Evolutionary conservation across 768 basidiomycete species (phyloP).

Genomic region (Steccherinum ochraceum): DNA sequence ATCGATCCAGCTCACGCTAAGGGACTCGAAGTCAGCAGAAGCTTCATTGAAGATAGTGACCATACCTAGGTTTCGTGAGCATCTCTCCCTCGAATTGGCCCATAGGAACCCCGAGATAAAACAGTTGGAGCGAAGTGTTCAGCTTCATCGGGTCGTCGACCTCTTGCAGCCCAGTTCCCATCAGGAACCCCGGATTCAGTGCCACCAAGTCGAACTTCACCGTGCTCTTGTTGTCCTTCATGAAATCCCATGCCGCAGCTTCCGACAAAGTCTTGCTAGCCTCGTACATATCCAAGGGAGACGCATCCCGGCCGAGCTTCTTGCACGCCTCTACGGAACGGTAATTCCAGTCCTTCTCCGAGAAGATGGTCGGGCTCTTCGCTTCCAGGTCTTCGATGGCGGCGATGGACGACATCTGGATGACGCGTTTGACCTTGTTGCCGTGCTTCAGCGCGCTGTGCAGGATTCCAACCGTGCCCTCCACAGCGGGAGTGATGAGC

Average conservation of each 20-base stretch:
- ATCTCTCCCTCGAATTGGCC: not conserved
- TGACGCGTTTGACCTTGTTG: conserved; percentile 46
- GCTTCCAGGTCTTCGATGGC: conserved; percentile 29
- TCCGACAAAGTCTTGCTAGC: conserved; percentile 66
- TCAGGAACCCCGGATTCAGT: conserved; percentile 29
- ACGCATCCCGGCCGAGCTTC: conserved; percentile 18
- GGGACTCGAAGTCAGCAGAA: no score
- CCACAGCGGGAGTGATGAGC: conserved; percentile 62
- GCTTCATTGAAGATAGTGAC: no score
- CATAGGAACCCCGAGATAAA: not conserved
- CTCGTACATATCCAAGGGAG: conserved; percentile 30
- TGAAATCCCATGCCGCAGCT: conserved; percentile 15
- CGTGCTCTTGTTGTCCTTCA: conserved; percentile 12
- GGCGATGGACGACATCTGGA: conserved; percentile 56
- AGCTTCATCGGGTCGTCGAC: conserved; percentile 1
- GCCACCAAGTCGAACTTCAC: conserved; percentile 27
- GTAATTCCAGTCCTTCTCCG: conserved; percentile 42
- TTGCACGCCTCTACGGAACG: conserved; percentile 21
- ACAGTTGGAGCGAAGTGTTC: not conserved
- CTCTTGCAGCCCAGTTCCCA: conserved; percentile 7
- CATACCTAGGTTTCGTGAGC: no score
- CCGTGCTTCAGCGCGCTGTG: conserved; percentile 46
- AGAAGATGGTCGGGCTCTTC: conserved; percentile 24
- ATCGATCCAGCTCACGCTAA: not conserved
- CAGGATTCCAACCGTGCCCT: conserved; percentile 62